A percentile compares a stretch with the other conserved stretches of the same genome.
Evolutionary conservation across 176 grass and related monocot genomes (phyloP).

Genomic region (Zizania latifolia): DNA sequence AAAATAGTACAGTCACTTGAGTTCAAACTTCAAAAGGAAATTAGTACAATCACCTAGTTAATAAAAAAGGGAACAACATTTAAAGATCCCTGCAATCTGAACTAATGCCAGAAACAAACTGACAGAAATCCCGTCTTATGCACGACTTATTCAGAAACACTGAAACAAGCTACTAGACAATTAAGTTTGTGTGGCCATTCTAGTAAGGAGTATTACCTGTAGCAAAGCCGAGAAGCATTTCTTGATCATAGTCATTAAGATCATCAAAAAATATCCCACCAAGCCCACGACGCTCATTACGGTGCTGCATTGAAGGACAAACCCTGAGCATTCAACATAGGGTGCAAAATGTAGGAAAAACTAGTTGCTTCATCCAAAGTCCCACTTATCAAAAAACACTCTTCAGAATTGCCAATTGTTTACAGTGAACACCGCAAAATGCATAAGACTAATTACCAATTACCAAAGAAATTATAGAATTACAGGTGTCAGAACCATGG

Average conservation of each 20-base stretch:
- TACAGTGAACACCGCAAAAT: not conserved
- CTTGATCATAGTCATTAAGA: constrained; percentile 89
- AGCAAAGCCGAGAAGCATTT: constrained; percentile 89
- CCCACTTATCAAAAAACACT: not conserved
- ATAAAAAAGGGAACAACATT: not conserved
- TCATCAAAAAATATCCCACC: constrained; percentile 99
- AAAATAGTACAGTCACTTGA: not conserved
- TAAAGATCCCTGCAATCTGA: not conserved
- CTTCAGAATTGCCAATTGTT: not conserved
- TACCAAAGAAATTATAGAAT: not conserved
- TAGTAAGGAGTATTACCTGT: constrained; percentile 49
- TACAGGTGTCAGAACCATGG: not conserved
- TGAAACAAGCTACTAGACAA: not conserved
- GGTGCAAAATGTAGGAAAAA: not conserved
- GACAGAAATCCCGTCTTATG: not conserved
- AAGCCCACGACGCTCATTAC: constrained; percentile 74
- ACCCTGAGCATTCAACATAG: not conserved
- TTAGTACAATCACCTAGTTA: not conserved
- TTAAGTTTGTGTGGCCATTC: not conserved
- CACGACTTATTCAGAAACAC: not conserved
- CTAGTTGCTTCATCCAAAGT: not conserved
- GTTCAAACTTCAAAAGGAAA: no score
- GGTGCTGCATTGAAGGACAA: constrained; percentile 57
- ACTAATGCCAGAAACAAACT: not conserved
- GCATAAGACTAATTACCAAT: not conserved